Percentiles rank a stretch among this genome's conserved stretches.
phyloP scores from a whole-genome alignment of 352 stramenopile genomes.

The Globisporangium abappressorium region DNA sequence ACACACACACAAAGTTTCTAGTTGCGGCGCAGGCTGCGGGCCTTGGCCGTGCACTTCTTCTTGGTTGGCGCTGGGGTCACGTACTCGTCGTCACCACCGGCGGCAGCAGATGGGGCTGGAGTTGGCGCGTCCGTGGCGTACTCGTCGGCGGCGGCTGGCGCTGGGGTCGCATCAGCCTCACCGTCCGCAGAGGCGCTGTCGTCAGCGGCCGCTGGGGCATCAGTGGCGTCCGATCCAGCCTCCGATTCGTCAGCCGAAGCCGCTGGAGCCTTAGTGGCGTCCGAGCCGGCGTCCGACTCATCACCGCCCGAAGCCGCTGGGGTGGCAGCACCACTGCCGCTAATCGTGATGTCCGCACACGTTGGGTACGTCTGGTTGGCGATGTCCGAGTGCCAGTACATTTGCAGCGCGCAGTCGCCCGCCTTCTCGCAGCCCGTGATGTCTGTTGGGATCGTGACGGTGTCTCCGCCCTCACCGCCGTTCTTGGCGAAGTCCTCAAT shows the following conservation, averaged over 20 bases:
- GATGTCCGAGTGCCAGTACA: slow-evolving; percentile 13
- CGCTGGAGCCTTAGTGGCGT: too few species aligned
- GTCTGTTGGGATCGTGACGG: too few species aligned
- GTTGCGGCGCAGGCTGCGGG: background rate
- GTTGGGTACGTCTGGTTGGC: slow-evolving; percentile 8
- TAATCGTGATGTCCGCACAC: background rate
- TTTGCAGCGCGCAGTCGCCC: background rate
- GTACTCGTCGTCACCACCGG: slow-evolving; percentile 9
- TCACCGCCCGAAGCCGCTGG: too few species aligned
- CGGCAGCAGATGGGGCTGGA: slow-evolving; percentile 10
- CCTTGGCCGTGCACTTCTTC: slow-evolving; percentile 14
- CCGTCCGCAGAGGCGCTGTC: too few species aligned
- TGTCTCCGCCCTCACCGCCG: too few species aligned
- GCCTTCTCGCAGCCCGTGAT: too few species aligned
- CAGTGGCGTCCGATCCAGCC: background rate
- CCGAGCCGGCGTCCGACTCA: too few species aligned
- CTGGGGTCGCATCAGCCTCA: slow-evolving; percentile 15
- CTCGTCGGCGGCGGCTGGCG: slow-evolving; percentile 4
- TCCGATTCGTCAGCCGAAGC: background rate
- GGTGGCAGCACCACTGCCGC: background rate
- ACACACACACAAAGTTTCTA: background rate
- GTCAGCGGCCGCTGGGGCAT: slow-evolving; percentile 15
- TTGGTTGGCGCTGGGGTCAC: slow-evolving; percentile 11
- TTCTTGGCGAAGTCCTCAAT: too few species aligned
- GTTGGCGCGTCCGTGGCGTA: background rate